These are phyloP conservation scores for Kazachstania africana DNA, from an alignment of 805 yeast genomes.

Conservation along the genomic window DNA sequence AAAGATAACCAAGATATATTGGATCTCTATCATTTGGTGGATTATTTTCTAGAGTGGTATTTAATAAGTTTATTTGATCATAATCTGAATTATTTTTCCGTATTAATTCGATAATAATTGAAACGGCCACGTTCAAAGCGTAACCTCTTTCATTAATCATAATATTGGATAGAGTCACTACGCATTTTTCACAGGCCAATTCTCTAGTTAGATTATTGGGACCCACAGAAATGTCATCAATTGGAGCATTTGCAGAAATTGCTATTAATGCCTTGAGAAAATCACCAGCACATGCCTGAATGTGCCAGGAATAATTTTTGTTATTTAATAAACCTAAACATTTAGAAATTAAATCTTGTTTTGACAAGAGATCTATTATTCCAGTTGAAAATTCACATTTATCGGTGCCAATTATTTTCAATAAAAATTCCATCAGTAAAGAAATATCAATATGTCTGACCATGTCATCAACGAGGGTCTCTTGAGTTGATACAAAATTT, in stretches of 20 bases:
- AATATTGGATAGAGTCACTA: slow-evolving; percentile 50
- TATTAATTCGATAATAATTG: slow-evolving; percentile 83
- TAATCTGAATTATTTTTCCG: slow-evolving; percentile 92
- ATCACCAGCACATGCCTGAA: slow-evolving; percentile 86
- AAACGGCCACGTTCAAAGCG: slow-evolving; percentile 82
- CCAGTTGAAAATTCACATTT: slow-evolving; percentile 81
- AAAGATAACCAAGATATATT: slow-evolving; percentile 77
- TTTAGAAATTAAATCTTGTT: slow-evolving; percentile 60
- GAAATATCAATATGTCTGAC: slow-evolving; percentile 72
- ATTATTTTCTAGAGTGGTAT: slow-evolving; percentile 64
- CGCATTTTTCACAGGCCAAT: slow-evolving; percentile 57
- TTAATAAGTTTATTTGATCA: slow-evolving; percentile 70
- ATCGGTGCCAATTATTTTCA: slow-evolving; percentile 82
- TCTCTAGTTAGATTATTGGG: slow-evolving; percentile 85
- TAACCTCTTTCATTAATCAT: slow-evolving; percentile 61
- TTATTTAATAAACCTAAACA: slow-evolving; percentile 49
- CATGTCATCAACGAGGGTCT: slow-evolving; percentile 38
- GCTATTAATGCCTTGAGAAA: slow-evolving; percentile 85
- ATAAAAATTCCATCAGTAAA: slow-evolving; percentile 76
- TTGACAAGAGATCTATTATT: slow-evolving; percentile 58
- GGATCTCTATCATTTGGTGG: slow-evolving; percentile 90
- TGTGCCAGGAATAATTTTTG: slow-evolving; percentile 44
- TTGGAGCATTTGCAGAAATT: slow-evolving; percentile 80
- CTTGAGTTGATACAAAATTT: slow-evolving; percentile 10
- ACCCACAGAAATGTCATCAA: slow-evolving; percentile 69